Conservation (phyloP, 164 flowering plant species). For the Macadamia integrifolia region DNA sequence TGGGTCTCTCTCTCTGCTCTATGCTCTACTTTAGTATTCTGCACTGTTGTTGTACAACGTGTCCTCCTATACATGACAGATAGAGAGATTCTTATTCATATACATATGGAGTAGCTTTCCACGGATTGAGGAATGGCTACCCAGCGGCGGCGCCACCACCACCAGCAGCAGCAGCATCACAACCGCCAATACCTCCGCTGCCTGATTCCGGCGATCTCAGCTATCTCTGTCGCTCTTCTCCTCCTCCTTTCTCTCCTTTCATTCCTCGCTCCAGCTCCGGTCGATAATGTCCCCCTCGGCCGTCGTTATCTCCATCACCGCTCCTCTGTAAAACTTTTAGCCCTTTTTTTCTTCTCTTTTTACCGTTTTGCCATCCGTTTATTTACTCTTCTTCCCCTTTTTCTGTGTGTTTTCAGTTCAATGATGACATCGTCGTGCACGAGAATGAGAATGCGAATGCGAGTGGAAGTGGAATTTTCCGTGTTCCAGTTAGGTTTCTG, state of each 20-base stretch:
- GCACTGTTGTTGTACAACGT: too few relatives aligned
- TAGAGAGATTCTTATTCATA: too few relatives aligned
- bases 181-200: slow-evolving; percentile 9
- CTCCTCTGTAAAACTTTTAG: slow-evolving; percentile 15
- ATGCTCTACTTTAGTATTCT: too few relatives aligned
- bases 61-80: too few relatives aligned
- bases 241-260: slow-evolving; percentile 38
- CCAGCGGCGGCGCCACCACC: slow-evolving; percentile 48
- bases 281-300: slow-evolving; percentile 19
- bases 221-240: slow-evolving; percentile 33
- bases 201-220: slow-evolving; percentile 25
- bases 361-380: background rate
- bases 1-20: too few relatives aligned
- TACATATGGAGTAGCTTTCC: too few relatives aligned
- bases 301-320: slow-evolving; percentile 14
- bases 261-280: slow-evolving; percentile 46
- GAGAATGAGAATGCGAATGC: background rate
- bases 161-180: slow-evolving; percentile 14
- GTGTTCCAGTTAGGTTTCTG: slow-evolving; percentile 26
- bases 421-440: background rate
- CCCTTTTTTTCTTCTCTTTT: slow-evolving; percentile 1
- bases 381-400: background rate
- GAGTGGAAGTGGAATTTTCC: slow-evolving; percentile 10
- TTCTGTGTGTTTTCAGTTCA: background rate
- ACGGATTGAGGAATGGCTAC: slow-evolving; percentile 14